These are phyloP conservation scores for Hypoxylon fuscum DNA, from an alignment of 495 filamentous ascomycete species.

Conservation along the genomic window DNA sequence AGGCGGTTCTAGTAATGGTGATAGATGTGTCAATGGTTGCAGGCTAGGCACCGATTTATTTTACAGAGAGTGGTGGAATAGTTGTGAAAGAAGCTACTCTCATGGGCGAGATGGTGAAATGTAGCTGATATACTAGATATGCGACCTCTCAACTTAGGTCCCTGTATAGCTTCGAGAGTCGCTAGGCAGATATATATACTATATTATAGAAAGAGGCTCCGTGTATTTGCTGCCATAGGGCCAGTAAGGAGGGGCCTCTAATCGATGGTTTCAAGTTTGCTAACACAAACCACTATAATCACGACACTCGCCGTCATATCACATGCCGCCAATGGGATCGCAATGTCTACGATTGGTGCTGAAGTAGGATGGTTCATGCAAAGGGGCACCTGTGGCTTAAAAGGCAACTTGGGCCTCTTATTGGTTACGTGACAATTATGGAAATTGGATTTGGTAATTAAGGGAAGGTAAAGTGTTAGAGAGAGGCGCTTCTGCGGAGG, in stretches of 20 bases:
- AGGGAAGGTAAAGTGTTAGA: constrained; percentile 41
- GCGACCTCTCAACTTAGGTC: neutral
- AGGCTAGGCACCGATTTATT: neutral
- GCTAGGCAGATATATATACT: neutral
- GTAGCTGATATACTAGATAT: too few relatives aligned
- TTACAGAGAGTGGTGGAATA: too few relatives aligned
- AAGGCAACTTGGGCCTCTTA: neutral
- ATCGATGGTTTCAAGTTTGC: constrained; percentile 5
- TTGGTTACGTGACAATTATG: constrained; percentile 21
- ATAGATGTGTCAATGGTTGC: neutral
- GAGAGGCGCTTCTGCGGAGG: constrained; percentile 39
- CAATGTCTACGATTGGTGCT: constrained; percentile 7
- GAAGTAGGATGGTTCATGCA: constrained; percentile 29
- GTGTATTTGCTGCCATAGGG: constrained; percentile 6
- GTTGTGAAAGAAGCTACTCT: too few relatives aligned
- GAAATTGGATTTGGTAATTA: constrained; percentile 41
- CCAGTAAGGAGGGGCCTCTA: neutral
- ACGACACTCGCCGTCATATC: constrained; percentile 10
- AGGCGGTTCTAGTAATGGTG: neutral
- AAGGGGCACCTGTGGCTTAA: constrained; percentile 16
- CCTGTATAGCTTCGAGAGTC: neutral
- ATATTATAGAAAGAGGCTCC: constrained; percentile 4
- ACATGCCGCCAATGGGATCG: constrained; percentile 16
- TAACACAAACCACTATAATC: constrained; percentile 1
- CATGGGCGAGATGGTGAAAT: too few relatives aligned